Conservation (phyloP, 192 early-diverging fungal species). For the Globomyces pollinis-pini region DNA sequence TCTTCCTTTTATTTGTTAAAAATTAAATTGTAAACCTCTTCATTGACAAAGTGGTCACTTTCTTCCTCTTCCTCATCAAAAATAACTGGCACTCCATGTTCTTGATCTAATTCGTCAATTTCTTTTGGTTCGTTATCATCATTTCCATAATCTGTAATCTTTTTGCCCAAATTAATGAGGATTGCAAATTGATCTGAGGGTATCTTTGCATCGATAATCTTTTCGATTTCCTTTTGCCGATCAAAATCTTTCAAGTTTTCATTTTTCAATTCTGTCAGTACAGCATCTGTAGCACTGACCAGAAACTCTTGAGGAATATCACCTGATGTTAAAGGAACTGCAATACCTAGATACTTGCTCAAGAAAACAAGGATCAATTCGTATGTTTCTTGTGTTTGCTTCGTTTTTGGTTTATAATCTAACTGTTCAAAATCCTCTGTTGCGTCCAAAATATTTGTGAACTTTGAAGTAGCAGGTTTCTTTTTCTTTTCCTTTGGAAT, state of each 20-base stretch:
- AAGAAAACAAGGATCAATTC: constrained; percentile 84
- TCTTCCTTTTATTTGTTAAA: too few relatives aligned
- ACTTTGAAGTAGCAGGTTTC: constrained; percentile 32
- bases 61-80: constrained; percentile 95
- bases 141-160: constrained; percentile 87
- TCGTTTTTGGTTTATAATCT: constrained; percentile 79
- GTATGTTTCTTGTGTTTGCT: constrained; percentile 80
- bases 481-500: constrained; percentile 46
- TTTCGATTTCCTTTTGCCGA: constrained; percentile 77
- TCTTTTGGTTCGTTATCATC: constrained; percentile 54
- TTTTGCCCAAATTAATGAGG: constrained; percentile 85
- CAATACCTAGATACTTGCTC: constrained; percentile 60
- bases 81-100: constrained; percentile 87
- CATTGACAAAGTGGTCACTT: constrained; percentile 40
- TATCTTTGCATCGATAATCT: constrained; percentile 57
- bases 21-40: constrained; percentile 47
- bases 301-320: constrained; percentile 90
- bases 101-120: constrained; percentile 62
- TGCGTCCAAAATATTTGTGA: constrained; percentile 64
- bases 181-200: constrained; percentile 75
- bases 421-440: constrained; percentile 82
- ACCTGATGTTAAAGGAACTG: too few relatives aligned
- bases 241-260: constrained; percentile 81
- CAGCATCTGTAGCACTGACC: constrained; percentile 78
- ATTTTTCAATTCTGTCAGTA: constrained; percentile 74